Evolutionary conservation across 2,329 filamentous ascomycete species (phyloP).

Genomic region (Trichoderma afroharzianum): DNA sequence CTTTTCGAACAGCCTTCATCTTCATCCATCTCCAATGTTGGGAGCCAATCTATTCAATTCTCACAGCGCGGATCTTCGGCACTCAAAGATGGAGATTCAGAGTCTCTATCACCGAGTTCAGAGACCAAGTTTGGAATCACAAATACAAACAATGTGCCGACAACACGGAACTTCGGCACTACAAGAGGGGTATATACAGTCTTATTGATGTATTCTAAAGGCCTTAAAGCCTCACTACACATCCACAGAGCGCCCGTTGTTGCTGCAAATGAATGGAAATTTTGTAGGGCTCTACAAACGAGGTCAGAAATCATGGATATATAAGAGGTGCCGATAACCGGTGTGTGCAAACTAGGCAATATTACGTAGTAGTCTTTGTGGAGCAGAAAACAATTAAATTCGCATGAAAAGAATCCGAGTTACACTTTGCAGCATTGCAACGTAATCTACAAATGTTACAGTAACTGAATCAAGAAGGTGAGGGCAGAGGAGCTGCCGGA

Average conservation of each 20-base stretch:
- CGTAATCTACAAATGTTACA: not conserved
- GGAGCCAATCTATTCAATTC: not conserved
- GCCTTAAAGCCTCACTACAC: not conserved
- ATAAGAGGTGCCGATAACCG: not conserved
- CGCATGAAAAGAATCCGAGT: not conserved
- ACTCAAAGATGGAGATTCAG: not conserved
- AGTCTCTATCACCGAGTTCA: not conserved
- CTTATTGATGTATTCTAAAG: not conserved
- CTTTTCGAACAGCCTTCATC: not conserved
- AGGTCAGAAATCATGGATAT: not conserved
- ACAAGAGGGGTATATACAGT: not conserved
- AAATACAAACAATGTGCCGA: not conserved
- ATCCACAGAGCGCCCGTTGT: not conserved
- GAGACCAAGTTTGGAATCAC: not conserved
- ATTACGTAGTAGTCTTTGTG: not conserved
- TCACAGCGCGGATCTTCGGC: not conserved
- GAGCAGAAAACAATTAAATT: not conserved
- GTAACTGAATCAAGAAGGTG: not conserved
- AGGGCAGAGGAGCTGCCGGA: not conserved
- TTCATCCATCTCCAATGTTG: not conserved
- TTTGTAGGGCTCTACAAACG: not conserved
- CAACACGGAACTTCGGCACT: not conserved
- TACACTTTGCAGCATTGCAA: not conserved
- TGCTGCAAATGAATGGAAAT: not conserved
- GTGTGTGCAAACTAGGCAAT: not conserved